These are phyloP conservation scores for Conticribra guillardii DNA, from an alignment of 108 stramenopile species.

Conservation along the genomic window DNA sequence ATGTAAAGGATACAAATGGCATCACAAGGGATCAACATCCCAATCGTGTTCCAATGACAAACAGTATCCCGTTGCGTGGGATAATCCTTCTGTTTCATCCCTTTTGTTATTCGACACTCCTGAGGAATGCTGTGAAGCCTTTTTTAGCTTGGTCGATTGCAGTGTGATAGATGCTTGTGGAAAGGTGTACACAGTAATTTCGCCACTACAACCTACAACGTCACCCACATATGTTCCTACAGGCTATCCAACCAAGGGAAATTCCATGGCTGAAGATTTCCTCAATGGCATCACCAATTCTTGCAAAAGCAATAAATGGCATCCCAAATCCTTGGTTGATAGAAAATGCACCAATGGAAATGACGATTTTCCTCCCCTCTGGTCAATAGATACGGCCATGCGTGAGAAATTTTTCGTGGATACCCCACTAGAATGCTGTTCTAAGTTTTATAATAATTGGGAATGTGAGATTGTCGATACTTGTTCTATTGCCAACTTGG, in stretches of 20 bases:
- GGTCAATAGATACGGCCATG: neutral
- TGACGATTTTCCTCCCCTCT: conserved; percentile 18
- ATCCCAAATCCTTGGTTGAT: conserved; percentile 2
- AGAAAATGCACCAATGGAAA: conserved; percentile 14
- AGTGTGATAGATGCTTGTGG: neutral
- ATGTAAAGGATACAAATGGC: neutral
- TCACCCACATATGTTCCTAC: neutral
- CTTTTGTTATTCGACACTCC: neutral
- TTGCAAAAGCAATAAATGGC: conserved; percentile 4
- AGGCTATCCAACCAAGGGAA: neutral
- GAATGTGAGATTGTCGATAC: conserved; percentile 16
- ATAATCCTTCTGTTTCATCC: neutral
- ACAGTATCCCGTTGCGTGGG: neutral
- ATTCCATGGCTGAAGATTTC: too few species aligned
- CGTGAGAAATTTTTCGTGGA: conserved; percentile 6
- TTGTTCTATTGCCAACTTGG: neutral
- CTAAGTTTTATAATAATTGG: neutral
- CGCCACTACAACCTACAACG: neutral
- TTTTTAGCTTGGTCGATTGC: neutral
- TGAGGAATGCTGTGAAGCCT: neutral
- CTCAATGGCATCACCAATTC: too few species aligned
- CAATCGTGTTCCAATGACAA: neutral
- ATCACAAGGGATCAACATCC: neutral
- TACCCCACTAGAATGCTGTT: conserved; percentile 4
- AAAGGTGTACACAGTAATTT: neutral